Evolutionary conservation across 1,139 yeast species (phyloP).

Genomic region (Lodderomyces metapsilosis): DNA sequence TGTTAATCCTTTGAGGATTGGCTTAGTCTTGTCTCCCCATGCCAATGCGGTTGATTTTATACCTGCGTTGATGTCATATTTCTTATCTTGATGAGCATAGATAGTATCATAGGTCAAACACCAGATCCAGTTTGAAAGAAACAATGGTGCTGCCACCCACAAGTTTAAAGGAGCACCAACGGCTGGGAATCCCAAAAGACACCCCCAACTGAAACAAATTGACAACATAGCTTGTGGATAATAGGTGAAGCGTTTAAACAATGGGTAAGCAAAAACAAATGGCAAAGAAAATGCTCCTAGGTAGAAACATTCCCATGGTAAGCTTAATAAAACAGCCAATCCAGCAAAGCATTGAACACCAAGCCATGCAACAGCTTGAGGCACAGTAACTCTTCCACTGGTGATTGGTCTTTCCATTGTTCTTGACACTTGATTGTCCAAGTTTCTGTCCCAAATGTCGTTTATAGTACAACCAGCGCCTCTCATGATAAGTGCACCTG

Average conservation of each 20-base stretch:
- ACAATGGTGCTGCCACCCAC: slow-evolving; percentile 75
- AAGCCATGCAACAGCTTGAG: slow-evolving; percentile 71
- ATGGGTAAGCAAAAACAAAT: slow-evolving; percentile 82
- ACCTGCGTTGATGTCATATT: slow-evolving; percentile 83
- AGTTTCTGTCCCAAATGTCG: slow-evolving; percentile 78
- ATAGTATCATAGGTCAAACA: slow-evolving; percentile 94
- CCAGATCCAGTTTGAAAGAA: slow-evolving; percentile 81
- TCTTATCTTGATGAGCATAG: slow-evolving; percentile 96
- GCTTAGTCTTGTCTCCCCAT: slow-evolving; percentile 81
- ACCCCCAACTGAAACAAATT: slow-evolving; percentile 93
- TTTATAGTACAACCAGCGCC: slow-evolving; percentile 98
- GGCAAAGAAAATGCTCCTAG: slow-evolving; percentile 81
- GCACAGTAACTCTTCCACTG: slow-evolving; percentile 71
- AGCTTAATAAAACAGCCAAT: slow-evolving; percentile 61
- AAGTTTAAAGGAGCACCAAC: slow-evolving; percentile 77
- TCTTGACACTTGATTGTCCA: slow-evolving; percentile 83
- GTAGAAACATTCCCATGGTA: slow-evolving; percentile 80
- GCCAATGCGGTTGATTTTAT: slow-evolving; percentile 92
- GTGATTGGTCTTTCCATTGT: slow-evolving; percentile 91
- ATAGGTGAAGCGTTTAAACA: slow-evolving; percentile 90
- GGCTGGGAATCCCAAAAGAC: slow-evolving; percentile 91
- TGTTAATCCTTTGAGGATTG: slow-evolving; percentile 61
- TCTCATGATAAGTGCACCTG: slow-evolving; percentile 89
- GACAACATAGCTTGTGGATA: slow-evolving; percentile 88
- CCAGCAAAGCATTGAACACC: slow-evolving; percentile 81